Base-by-base conservation (phyloP, 257 asterid species). In the Lycium barbarum region DNA sequence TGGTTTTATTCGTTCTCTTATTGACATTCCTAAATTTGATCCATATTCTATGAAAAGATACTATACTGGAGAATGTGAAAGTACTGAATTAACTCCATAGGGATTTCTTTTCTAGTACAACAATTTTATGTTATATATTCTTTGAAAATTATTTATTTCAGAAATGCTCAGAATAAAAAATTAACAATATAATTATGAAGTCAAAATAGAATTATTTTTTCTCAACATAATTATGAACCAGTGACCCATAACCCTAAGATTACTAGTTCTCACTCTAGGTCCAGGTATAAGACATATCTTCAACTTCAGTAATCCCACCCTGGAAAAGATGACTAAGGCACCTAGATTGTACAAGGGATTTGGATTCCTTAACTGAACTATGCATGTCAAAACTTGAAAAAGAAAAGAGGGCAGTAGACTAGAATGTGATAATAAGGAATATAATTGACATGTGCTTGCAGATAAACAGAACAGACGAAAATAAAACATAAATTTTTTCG, bases 281-380 rank as follows among this genome's bases (percentile, higher is more conserved):
- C 62, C 9, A 2, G 45, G 63, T 76, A 22, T 13, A 22, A 18
- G 45, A 76, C 45, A 13, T 51, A 51, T 76, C 82, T 22, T 51
- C 82, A 76, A 51, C 82, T 51, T 26, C 82, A 51, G 4, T 22
- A 47, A 51, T 51, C 2, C 26, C 33, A 26, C 33, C 62, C 1
- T 38, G 7, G 47, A 51, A 76, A 15, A 76, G 47, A 76, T 22
- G 47, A 54, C 58, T 36, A 76, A 76, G 82, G 81, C 20, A 73
- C 43, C 40, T 12, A 47, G n/a, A 45, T 26, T 51, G n/a, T 51
- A 22, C 63, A 51, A 76, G 63, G 20, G 63, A 51, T 76, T 14
- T 76, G 53, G 78, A 68, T 74, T 49, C 45, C 45, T 43, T 22
- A 53, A 74, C 62, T 45, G 61, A 22, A 51, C 18, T 13, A 74